A percentile compares a stretch with the other conserved stretches of the same genome.
Conservation (phyloP, 192 early-diverging fungal genomes). For the Podila horticola region DNA sequence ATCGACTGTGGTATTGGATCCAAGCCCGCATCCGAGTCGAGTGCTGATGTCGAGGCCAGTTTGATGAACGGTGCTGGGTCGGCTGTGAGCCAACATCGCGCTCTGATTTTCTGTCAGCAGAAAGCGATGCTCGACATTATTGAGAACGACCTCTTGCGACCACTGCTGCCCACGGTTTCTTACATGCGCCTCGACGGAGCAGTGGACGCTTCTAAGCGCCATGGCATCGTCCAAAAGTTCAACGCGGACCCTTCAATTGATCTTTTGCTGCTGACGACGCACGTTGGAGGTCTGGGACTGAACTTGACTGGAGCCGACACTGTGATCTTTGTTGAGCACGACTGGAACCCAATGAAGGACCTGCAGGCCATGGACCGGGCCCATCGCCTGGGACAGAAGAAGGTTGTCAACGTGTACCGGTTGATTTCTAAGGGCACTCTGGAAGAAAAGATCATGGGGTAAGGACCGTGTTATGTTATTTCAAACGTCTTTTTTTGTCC, state of each 20-base stretch:
- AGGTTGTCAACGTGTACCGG: conserved; percentile 98
- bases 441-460: conserved; percentile 99
- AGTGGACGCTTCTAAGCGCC: conserved; percentile 83
- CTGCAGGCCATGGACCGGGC: conserved; percentile 99
- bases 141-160: conserved; percentile 88
- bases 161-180: conserved; percentile 86
- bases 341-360: conserved; percentile 99
- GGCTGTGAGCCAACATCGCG: conserved; percentile 86
- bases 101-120: conserved; percentile 96
- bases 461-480: conserved; percentile 21
- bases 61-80: conserved; percentile 53
- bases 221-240: conserved; percentile 93
- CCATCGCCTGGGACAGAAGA: conserved; percentile 97
- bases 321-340: conserved; percentile 99
- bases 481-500: background rate
- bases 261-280: conserved; percentile 93
- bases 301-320: conserved; percentile 99
- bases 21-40: conserved; percentile 62
- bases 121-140: conserved; percentile 98
- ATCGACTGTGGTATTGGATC: conserved; percentile 95
- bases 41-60: conserved; percentile 49
- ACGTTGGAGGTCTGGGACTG: conserved; percentile 96
- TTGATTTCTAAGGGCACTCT: conserved; percentile 96
- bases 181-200: conserved; percentile 96
- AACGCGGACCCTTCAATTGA: conserved; percentile 97